Evolutionary conservation across 306 rosid species (phyloP).

Genomic region (Benincasa hispida): DNA sequence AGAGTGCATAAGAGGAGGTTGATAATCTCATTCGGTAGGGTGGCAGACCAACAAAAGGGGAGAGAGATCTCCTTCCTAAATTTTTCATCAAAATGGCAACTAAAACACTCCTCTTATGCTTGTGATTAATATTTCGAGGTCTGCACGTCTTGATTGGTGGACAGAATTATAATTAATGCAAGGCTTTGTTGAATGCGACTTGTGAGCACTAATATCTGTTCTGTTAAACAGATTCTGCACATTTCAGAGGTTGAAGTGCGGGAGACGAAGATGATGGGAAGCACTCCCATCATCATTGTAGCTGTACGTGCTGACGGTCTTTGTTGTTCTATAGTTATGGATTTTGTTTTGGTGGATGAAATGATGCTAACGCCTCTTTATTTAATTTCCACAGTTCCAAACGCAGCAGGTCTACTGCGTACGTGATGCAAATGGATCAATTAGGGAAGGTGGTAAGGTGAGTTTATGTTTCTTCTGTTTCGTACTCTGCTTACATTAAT

Average conservation of each 20-base stretch:
- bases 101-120: background rate
- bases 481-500: background rate
- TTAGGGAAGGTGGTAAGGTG: conserved; percentile 91
- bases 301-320: conserved; percentile 26
- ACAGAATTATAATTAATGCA: background rate
- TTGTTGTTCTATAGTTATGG: conserved; percentile 1
- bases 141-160: background rate
- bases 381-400: conserved; percentile 50
- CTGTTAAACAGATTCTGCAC: conserved; percentile 59
- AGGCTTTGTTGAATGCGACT: background rate
- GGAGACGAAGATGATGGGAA: conserved; percentile 81
- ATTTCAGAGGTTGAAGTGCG: conserved; percentile 62
- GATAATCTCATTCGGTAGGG: too few relatives aligned
- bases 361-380: conserved; percentile 6
- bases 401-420: conserved; percentile 88
- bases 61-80: too few relatives aligned
- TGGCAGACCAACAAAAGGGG: too few relatives aligned
- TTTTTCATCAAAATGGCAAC: too few relatives aligned
- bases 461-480: background rate
- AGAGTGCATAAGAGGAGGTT: too few relatives aligned
- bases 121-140: background rate
- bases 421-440: conserved; percentile 58
- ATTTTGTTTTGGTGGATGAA: background rate
- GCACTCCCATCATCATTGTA: conserved; percentile 56
- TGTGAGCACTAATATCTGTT: conserved; percentile 1